phyloP scores from a whole-genome alignment of 176 grass and related monocot genomes.

The Oropetium thomaeum region DNA sequence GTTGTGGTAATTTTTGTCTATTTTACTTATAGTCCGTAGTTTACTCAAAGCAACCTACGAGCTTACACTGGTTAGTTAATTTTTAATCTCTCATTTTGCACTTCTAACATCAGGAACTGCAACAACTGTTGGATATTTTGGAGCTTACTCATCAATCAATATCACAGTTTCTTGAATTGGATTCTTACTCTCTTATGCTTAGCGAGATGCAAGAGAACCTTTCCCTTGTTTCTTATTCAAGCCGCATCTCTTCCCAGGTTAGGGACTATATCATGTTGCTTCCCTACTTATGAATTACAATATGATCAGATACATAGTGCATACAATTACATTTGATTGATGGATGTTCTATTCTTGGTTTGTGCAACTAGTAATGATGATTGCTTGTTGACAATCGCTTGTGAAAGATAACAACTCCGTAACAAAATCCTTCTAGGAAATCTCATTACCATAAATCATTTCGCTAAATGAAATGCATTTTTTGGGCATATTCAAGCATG shows the following conservation, averaged over 20 bases:
- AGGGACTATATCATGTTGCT: conserved; percentile 16
- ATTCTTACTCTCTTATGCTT: conserved; percentile 89
- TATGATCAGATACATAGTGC: not conserved
- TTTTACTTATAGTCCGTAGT: conserved; percentile 16
- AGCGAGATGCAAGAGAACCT: conserved; percentile 98
- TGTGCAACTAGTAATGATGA: conserved; percentile 20
- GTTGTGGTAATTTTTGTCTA: conserved; percentile 70
- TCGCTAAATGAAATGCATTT: conserved; percentile 18
- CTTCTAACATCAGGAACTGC: conserved; percentile 66
- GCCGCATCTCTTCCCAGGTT: conserved; percentile 96
- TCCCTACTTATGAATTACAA: conserved; percentile 4
- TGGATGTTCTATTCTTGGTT: not conserved
- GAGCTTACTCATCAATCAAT: conserved; percentile 87
- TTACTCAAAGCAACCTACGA: conserved; percentile 13
- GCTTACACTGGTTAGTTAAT: not conserved
- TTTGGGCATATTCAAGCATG: conserved; percentile 28
- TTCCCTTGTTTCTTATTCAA: conserved; percentile 94
- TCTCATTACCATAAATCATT: conserved; percentile 13
- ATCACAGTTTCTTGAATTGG: conserved; percentile 87
- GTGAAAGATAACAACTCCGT: not conserved
- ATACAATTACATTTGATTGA: conserved; percentile 7
- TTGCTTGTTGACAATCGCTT: conserved; percentile 10
- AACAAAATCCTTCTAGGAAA: not conserved
- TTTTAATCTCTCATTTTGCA: conserved; percentile 1
- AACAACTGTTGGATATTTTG: conserved; percentile 92